phyloP scores from a whole-genome alignment of 768 basidiomycete genomes.

The Plicaturopsis crispa region DNA sequence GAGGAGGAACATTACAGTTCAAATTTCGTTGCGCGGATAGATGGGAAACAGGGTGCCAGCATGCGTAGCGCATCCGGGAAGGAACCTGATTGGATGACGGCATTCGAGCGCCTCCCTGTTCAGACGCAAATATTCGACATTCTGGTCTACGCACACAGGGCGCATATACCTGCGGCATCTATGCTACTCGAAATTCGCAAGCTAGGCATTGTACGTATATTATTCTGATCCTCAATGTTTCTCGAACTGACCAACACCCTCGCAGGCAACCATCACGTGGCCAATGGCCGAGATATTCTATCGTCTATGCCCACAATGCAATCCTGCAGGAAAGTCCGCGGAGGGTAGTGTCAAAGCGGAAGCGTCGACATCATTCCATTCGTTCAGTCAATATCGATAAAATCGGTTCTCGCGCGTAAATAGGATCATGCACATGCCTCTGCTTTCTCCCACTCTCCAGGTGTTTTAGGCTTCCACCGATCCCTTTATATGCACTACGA shows the following conservation, averaged over 20 bases:
- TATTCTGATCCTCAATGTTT: background rate
- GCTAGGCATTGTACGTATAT: slow-evolving; percentile 49
- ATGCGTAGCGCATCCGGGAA: slow-evolving; percentile 1
- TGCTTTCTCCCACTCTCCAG: too few relatives aligned
- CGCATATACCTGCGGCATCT: slow-evolving; percentile 42
- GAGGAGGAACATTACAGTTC: slow-evolving; percentile 43
- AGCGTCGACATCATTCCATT: too few relatives aligned
- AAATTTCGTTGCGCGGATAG: slow-evolving; percentile 35
- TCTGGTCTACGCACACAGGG: slow-evolving; percentile 56
- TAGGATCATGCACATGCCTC: too few relatives aligned
- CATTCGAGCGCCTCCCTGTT: slow-evolving; percentile 59
- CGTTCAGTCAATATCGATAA: too few relatives aligned
- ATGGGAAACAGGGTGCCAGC: slow-evolving; percentile 21
- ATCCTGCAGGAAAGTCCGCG: slow-evolving; percentile 28
- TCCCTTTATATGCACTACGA: too few relatives aligned
- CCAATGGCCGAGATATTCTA: slow-evolving; percentile 67
- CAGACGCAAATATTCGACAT: slow-evolving; percentile 64
- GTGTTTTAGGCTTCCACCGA: too few relatives aligned
- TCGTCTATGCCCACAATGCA: slow-evolving; percentile 51
- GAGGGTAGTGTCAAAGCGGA: slow-evolving; percentile 12
- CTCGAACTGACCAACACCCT: slow-evolving; percentile 1
- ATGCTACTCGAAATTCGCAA: slow-evolving; percentile 51
- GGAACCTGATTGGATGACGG: slow-evolving; percentile 20
- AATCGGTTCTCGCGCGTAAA: too few relatives aligned
- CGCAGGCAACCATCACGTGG: slow-evolving; percentile 65